Base-by-base conservation (phyloP, 2,329 filamentous ascomycete genomes). In the Tolypocladium pustulatum region DNA sequence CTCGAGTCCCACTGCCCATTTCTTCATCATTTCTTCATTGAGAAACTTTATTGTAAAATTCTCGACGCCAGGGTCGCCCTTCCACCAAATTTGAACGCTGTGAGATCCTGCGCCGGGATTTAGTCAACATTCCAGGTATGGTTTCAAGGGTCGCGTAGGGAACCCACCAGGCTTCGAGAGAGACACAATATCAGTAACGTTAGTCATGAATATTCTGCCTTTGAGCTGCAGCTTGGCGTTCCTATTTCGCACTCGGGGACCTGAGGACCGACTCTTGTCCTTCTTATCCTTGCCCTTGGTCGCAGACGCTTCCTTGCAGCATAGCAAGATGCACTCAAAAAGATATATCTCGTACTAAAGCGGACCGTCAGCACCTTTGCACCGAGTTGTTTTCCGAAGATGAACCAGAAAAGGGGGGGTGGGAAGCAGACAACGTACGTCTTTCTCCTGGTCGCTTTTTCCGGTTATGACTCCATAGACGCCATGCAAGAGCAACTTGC, bases 1-100 rank as follows among this genome's bases (percentile, higher is more conserved):
- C 64, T 96, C 89, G 32, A 97, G 84, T 46, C 90, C 86, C 10
- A 79, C 78, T 34, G 89, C 87, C 94, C 94, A 99, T 70, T 93
- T 96, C 73, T 88, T 92, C 86, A 97, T 91, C 17, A 81, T 85
- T 65, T 96, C 91, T 71, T 99, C 94, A 61, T 93, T 94, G 56
- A 84, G 82, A 72, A 97, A 97, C 65, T 90, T 90, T 69, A 99
- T 96, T 66, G 93, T 87, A 72, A 99, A 97, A 69, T 95, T 96
- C 70, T 99, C 93, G 37, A 97, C 91, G 4, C 90, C 91, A 0
- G 92, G 91, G 64, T 97, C 93, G 38, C 93, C 93, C 74, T 94
- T 97, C 94, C 94, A 99, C 81, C 92, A 97, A 58, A 99, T 97
- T 70, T 97, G 93, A 61, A 97, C 90, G 2, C 90, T 93, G 70